These are phyloP conservation scores for Triticum turgidum DNA, from an alignment of 176 grass and related monocot species.

Conservation along the genomic window DNA sequence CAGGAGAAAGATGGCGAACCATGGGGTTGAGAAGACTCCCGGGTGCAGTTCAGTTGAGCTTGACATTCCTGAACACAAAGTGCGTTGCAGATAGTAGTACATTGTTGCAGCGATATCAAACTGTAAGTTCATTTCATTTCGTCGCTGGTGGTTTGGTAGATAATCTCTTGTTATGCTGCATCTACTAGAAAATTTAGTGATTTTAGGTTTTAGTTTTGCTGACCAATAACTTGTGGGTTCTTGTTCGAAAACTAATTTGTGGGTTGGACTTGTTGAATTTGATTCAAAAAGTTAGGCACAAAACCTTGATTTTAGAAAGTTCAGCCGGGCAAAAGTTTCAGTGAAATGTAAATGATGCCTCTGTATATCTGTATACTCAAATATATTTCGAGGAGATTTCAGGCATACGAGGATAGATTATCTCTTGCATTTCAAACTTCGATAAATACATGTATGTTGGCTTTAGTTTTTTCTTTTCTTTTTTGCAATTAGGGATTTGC, in stretches of 20 bases:
- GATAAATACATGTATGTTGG: not conserved
- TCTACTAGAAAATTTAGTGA: not conserved
- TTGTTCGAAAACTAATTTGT: not conserved
- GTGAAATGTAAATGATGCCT: not conserved
- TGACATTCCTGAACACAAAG: constrained; percentile 29
- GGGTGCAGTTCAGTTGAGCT: constrained; percentile 60
- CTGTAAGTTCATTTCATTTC: constrained; percentile 9
- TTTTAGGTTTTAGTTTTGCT: not conserved
- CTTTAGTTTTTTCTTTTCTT: no score
- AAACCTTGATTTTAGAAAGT: not conserved
- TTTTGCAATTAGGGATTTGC: not conserved
- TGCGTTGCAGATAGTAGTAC: not conserved
- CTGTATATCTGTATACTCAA: not conserved
- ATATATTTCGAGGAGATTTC: not conserved
- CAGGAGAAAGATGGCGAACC: constrained; percentile 53
- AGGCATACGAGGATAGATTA: no score
- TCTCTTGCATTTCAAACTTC: not conserved
- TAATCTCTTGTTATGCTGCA: not conserved
- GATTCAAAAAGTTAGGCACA: not conserved
- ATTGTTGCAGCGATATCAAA: not conserved
- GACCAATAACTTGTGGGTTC: not conserved
- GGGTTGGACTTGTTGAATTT: not conserved
- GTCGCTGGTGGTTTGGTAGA: not conserved
- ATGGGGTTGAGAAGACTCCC: constrained; percentile 55
- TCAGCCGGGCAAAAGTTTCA: not conserved